Percentiles rank a stretch among this genome's conserved stretches.
phyloP scores from a whole-genome alignment of 768 basidiomycete genomes.

The Xanthoconium purpureum region DNA sequence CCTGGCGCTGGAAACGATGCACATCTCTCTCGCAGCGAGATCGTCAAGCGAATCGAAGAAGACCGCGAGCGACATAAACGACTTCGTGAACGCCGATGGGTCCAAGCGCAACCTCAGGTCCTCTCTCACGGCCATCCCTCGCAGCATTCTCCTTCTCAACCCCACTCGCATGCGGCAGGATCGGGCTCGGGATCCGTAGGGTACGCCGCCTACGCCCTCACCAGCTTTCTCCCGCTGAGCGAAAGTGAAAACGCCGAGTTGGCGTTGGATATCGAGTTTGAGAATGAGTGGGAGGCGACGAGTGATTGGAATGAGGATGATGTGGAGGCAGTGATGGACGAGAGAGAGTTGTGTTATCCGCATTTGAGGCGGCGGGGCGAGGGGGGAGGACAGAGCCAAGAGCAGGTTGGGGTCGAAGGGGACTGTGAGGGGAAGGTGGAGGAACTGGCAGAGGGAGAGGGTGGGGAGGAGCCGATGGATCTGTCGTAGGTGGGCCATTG shows the following conservation, averaged over 20 bases:
- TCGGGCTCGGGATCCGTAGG: not conserved
- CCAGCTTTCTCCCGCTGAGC: slow-evolving; percentile 27
- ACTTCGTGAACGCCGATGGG: slow-evolving; percentile 1
- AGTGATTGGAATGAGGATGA: slow-evolving; percentile 92
- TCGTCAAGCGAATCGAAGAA: slow-evolving; percentile 85
- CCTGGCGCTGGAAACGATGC: slow-evolving; percentile 2
- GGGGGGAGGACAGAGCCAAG: not conserved
- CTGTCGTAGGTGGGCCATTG: too few species aligned
- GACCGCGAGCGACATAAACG: slow-evolving; percentile 86
- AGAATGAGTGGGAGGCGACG: slow-evolving; percentile 86
- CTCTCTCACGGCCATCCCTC: not conserved
- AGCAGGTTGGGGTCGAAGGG: not conserved
- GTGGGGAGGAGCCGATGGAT: slow-evolving; percentile 1
- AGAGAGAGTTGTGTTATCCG: slow-evolving; percentile 69
- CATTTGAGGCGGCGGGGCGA: slow-evolving; percentile 14
- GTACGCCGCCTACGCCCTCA: slow-evolving; percentile 15
- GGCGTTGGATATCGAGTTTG: slow-evolving; percentile 77
- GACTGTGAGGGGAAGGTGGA: not conserved
- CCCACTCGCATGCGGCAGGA: not conserved
- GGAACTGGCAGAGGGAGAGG: not conserved
- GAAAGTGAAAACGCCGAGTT: slow-evolving; percentile 52
- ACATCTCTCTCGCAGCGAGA: slow-evolving; percentile 58
- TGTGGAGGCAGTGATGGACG: slow-evolving; percentile 69
- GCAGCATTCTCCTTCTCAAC: not conserved
- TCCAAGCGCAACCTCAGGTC: slow-evolving; percentile 2